Evolutionary conservation across 2,329 filamentous ascomycete species (phyloP).

Genomic region (Coniella vitis): DNA sequence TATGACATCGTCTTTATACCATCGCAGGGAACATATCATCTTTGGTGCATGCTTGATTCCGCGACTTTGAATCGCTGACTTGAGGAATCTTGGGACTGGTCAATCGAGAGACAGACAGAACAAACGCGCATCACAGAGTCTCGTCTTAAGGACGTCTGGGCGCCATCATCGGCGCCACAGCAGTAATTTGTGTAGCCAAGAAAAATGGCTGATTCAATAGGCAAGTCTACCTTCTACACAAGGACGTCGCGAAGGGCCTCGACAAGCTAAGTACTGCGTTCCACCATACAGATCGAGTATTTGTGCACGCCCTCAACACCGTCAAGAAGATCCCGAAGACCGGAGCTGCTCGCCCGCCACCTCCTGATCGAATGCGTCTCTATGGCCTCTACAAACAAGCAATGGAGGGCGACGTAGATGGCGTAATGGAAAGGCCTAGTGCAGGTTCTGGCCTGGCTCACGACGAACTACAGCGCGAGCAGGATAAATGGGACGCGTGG

Average conservation of each 20-base stretch:
- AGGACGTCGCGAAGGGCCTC: not conserved
- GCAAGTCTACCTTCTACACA: constrained; percentile 26
- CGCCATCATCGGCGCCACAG: constrained; percentile 2
- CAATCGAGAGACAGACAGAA: no score
- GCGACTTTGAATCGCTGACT: no score
- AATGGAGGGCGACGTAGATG: constrained; percentile 96
- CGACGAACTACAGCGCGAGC: constrained; percentile 52
- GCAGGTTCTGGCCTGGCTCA: constrained; percentile 37
- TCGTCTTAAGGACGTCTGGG: not conserved
- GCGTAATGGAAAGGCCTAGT: constrained; percentile 80
- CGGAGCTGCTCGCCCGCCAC: constrained; percentile 80
- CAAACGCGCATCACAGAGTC: no score
- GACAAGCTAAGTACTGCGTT: constrained; percentile 1
- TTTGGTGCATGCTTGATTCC: no score
- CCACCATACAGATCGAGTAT: constrained; percentile 90
- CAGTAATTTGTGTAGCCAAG: constrained; percentile 2
- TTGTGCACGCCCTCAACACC: constrained; percentile 97
- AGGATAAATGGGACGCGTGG: constrained; percentile 89
- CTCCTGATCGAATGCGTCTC: constrained; percentile 76
- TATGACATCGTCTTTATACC: not conserved
- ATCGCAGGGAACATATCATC: not conserved
- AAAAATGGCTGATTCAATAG: constrained; percentile 46
- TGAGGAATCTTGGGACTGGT: no score
- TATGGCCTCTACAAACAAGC: constrained; percentile 99
- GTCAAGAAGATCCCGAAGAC: constrained; percentile 97